These are phyloP conservation scores for Rosa lucieae DNA, from an alignment of 306 rosid genomes.

Conservation along the genomic window DNA sequence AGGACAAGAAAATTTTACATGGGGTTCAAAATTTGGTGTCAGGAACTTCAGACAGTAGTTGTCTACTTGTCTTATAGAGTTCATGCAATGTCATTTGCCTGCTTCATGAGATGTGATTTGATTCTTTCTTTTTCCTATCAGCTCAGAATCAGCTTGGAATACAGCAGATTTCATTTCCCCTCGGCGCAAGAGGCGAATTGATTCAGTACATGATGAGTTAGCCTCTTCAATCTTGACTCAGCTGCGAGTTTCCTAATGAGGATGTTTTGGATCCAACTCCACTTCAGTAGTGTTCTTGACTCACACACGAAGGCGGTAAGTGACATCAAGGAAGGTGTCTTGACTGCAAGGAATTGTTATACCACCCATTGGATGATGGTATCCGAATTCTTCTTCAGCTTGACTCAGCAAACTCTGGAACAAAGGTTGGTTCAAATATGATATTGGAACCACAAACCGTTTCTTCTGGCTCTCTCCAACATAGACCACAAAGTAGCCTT, in stretches of 20 bases:
- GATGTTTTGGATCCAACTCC: not conserved
- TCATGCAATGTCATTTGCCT: not conserved
- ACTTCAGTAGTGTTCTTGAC: not conserved
- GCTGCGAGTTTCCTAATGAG: not conserved
- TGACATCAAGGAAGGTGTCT: not conserved
- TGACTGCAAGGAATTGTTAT: not conserved
- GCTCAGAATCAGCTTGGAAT: not conserved
- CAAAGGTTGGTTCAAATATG: not conserved
- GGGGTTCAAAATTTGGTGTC: not conserved
- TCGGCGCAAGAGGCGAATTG: not conserved
- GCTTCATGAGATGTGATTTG: not conserved
- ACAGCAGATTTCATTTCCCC: not conserved
- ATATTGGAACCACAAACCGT: not conserved
- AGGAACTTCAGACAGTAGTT: not conserved
- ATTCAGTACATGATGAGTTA: not conserved
- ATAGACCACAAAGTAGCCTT: not conserved
- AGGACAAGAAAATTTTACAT: not conserved
- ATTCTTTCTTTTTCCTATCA: not conserved
- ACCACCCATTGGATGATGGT: not conserved
- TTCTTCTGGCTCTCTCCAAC: not conserved
- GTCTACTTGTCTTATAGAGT: not conserved
- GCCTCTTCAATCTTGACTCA: not conserved
- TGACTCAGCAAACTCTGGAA: not conserved
- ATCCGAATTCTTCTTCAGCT: not conserved
- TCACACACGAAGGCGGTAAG: not conserved